Percentiles rank a stretch among this genome's conserved stretches.
These are phyloP conservation scores for Ogataea degrootiae DNA, from an alignment of 805 yeast genomes.

Conservation along the genomic window DNA sequence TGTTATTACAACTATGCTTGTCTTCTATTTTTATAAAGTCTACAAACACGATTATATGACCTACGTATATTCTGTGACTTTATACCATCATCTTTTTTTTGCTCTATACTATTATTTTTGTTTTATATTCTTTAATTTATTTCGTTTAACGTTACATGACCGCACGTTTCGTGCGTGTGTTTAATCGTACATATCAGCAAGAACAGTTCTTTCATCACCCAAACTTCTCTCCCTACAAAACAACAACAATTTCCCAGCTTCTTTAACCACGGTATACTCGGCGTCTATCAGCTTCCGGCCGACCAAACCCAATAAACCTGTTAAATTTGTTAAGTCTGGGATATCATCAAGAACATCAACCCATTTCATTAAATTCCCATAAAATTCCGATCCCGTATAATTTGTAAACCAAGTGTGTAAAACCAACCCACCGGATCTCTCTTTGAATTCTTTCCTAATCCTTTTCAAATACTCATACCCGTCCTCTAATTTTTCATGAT, in stretches of 20 bases:
- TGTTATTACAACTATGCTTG: too few relatives aligned
- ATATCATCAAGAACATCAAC: conserved; percentile 37
- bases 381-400: conserved; percentile 33
- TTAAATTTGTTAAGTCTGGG: conserved; percentile 41
- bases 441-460: conserved; percentile 38
- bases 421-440: conserved; percentile 27
- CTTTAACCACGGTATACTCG: conserved; percentile 55
- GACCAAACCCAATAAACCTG: conserved; percentile 50
- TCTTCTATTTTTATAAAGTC: too few relatives aligned
- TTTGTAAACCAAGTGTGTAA: conserved; percentile 31
- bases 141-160: too few relatives aligned
- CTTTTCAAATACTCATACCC: conserved; percentile 49
- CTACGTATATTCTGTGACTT: not conserved
- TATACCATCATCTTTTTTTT: not conserved
- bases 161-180: not conserved
- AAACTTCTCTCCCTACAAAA: conserved; percentile 52
- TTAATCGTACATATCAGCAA: conserved; percentile 46
- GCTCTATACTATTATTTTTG: not conserved
- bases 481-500: conserved; percentile 32
- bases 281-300: conserved; percentile 36
- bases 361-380: conserved; percentile 37
- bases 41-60: too few relatives aligned
- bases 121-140: not conserved
- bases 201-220: conserved; percentile 42
- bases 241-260: conserved; percentile 46